phyloP scores from a whole-genome alignment of 2,329 filamentous ascomycete genomes.

The Sphaceloma murrayae region DNA sequence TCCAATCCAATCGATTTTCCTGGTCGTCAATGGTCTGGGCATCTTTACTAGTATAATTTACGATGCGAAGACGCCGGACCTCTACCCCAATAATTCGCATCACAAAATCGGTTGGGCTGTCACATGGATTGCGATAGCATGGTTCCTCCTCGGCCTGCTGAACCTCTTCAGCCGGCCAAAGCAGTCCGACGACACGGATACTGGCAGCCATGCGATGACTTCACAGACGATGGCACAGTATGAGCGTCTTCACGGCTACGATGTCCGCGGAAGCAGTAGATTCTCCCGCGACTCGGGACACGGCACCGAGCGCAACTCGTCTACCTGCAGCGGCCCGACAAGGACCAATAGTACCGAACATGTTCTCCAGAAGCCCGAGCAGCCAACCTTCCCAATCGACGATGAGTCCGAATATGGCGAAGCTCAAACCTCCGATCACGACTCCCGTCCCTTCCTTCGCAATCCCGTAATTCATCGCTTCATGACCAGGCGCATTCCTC shows the following conservation, averaged over 20 bases:
- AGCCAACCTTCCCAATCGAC: conserved; percentile 16
- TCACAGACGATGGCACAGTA: conserved; percentile 29
- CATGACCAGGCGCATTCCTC: conserved; percentile 22
- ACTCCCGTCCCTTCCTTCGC: conserved; percentile 35
- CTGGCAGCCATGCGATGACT: conserved; percentile 23
- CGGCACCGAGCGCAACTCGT: conserved; percentile 24
- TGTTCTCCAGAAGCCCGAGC: conserved; percentile 22
- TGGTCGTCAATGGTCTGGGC: conserved; percentile 42
- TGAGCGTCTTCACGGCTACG: conserved; percentile 30
- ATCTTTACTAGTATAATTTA: conserved; percentile 60
- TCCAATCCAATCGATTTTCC: conserved; percentile 51
- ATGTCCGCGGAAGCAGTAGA: conserved; percentile 23
- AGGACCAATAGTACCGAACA: conserved; percentile 27
- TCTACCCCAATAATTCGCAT: conserved; percentile 83
- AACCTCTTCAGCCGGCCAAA: conserved; percentile 29
- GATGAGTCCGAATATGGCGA: conserved; percentile 34
- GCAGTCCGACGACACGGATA: conserved; percentile 22
- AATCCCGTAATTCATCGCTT: conserved; percentile 23
- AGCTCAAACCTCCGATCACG: conserved; percentile 22
- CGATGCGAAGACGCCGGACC: conserved; percentile 69
- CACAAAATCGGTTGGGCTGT: conserved; percentile 79
- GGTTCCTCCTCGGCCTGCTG: conserved; percentile 59
- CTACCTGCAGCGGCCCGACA: conserved; percentile 18
- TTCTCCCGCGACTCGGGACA: conserved; percentile 35
- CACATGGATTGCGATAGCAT: conserved; percentile 60